Base-by-base conservation (phyloP, 495 filamentous ascomycete genomes). In the Penicillium pancosmium region DNA sequence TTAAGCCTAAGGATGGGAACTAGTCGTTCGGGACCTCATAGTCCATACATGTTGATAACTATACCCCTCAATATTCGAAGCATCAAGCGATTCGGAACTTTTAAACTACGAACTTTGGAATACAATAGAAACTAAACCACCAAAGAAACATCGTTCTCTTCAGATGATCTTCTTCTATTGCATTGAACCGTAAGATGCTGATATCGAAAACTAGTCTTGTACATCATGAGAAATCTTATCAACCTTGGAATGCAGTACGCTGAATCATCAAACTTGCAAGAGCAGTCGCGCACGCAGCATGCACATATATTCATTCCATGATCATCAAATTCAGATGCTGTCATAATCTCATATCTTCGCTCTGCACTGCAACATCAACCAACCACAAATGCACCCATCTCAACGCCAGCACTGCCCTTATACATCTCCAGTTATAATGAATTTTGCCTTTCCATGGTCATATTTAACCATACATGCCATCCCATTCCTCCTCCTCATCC, bases 401-500 rank as follows among this genome's bases (percentile, higher is more conserved):
- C 40, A 43, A 48, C 41, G 41, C 53, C 54, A 44, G 27, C 16
- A 12, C 44, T 23, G 38, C 10, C n/a, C 55, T 4, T 6, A 2
- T 44, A 0, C 16, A 44, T 19, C 41, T 19, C 41, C 9, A 12
- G 36, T 13, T 38, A 13, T 38, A 38, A 38, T 12, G 36, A 38
- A 13, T 12, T 5, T 38, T 13, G 11, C 3, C 12, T 38, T 38
- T 38, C 15, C 36, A 5, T 1, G 36, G 5, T 5, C 12, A 38
- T 13, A 27, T 57, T 57, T 47, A 92, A 52, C 85, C 88, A 75
- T 91, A 93, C 79, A 91, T 81, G 8, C 86, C 86, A 79, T 91
- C 86, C 75, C 85, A 83, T 69, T 89, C 87, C 57, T 87, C 84
- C 52, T 83, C 81, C 10, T 87, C 84, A 55, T 89, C 84, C 16